Evolutionary conservation across 2,329 filamentous ascomycete genomes (phyloP).

Genomic region (Chaetomiaceae sp.): DNA sequence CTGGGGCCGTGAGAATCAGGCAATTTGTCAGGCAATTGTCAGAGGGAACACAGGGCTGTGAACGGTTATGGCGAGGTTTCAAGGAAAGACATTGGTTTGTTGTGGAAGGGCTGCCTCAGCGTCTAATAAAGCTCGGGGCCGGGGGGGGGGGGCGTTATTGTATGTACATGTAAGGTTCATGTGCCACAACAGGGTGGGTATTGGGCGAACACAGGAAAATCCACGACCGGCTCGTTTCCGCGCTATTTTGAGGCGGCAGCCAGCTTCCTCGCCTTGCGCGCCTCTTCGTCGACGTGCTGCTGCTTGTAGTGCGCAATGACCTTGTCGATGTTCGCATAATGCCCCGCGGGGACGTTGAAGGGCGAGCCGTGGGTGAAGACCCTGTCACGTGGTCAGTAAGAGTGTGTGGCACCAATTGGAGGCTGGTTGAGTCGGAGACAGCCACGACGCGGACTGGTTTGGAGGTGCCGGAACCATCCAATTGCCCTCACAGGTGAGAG

Average conservation of each 20-base stretch:
- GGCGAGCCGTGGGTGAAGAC: conserved; percentile 44
- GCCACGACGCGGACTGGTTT: not conserved
- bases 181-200: conserved; percentile 15
- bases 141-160: not conserved
- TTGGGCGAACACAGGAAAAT: conserved; percentile 10
- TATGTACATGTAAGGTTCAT: conserved; percentile 16
- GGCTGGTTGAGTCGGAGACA: not conserved
- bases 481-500: too few relatives aligned
- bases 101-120: conserved; percentile 12
- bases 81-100: conserved; percentile 5
- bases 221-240: not conserved
- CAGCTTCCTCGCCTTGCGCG: conserved; percentile 47
- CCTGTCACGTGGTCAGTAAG: conserved; percentile 33
- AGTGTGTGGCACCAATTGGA: conserved; percentile 16
- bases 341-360: conserved; percentile 50
- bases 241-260: conserved; percentile 32
- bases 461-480: too few relatives aligned
- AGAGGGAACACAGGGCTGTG: not conserved
- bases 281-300: conserved; percentile 49
- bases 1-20: too few relatives aligned
- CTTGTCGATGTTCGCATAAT: conserved; percentile 48
- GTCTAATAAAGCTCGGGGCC: not conserved
- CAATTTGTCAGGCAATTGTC: too few relatives aligned
- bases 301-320: conserved; percentile 52
- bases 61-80: conserved; percentile 1